A percentile compares a stretch with the other conserved stretches of the same genome.
These are phyloP conservation scores for Neopestalotiopsis sp. DNA, from an alignment of 2,329 filamentous ascomycete species.

Conservation along the genomic window DNA sequence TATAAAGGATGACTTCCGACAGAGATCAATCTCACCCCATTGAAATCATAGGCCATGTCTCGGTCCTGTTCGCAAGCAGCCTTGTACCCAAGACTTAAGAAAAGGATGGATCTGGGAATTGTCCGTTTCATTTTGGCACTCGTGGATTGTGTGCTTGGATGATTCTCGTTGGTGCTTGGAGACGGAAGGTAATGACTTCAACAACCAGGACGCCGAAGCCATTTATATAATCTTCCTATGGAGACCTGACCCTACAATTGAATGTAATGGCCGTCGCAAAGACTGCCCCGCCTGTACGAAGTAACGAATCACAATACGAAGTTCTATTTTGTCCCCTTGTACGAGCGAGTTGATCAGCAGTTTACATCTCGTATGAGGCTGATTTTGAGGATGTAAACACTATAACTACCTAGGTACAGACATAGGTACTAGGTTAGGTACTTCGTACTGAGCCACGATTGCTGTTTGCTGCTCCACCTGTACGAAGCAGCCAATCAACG, in stretches of 20 bases:
- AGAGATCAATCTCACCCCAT: constrained; percentile 22
- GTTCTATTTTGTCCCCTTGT: neutral
- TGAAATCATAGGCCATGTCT: constrained; percentile 30
- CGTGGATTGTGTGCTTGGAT: neutral
- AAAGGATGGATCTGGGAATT: constrained; percentile 24
- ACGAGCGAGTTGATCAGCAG: neutral
- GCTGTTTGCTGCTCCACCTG: constrained; percentile 23
- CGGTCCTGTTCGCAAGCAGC: constrained; percentile 23
- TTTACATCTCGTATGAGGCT: neutral
- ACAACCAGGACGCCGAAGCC: neutral
- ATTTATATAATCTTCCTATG: neutral
- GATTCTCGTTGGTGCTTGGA: constrained; percentile 19
- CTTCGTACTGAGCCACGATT: neutral
- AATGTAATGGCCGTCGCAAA: neutral
- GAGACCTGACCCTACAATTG: neutral
- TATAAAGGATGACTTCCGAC: neutral
- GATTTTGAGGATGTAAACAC: neutral
- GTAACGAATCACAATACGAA: neutral
- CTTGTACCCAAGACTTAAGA: constrained; percentile 29
- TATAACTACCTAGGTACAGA: too few species aligned
- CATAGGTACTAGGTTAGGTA: too few species aligned
- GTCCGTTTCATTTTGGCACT: constrained; percentile 22
- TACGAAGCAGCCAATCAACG: constrained; percentile 32
- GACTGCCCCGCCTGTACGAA: neutral
- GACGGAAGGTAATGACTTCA: neutral